Conservation (phyloP, 371 early-diverging fungal species). For the Sporodiniella umbellata region DNA sequence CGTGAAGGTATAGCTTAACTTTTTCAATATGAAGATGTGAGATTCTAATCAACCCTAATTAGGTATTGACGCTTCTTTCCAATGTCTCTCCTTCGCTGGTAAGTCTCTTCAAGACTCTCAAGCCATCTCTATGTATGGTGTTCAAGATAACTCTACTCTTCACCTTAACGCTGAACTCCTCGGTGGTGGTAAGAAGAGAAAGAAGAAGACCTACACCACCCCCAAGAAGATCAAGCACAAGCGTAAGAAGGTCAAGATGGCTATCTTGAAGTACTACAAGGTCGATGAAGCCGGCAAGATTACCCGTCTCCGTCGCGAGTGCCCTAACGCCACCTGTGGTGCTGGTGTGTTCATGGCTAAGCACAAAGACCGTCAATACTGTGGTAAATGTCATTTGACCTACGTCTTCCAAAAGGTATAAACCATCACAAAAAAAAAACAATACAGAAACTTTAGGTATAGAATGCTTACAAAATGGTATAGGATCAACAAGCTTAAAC, state of each 20-base stretch:
- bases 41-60: neutral
- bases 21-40: neutral
- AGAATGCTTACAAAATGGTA: neutral
- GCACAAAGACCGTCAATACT: constrained; percentile 96
- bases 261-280: constrained; percentile 97
- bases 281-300: constrained; percentile 96
- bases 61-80: constrained; percentile 91
- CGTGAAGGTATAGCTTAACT: constrained; percentile 67
- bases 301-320: constrained; percentile 96
- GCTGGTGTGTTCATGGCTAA: constrained; percentile 99
- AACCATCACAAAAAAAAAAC: neutral
- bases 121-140: constrained; percentile 75
- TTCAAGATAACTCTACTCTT: constrained; percentile 89
- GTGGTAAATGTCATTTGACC: constrained; percentile 69
- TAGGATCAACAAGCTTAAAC: constrained; percentile 21
- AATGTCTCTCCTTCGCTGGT: constrained; percentile 92
- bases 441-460: no score
- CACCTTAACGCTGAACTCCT: constrained; percentile 74
- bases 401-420: constrained; percentile 54
- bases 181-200: constrained; percentile 97
- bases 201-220: constrained; percentile 99
- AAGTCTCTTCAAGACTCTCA: constrained; percentile 88
- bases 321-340: constrained; percentile 93
- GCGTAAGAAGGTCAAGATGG: constrained; percentile 97
- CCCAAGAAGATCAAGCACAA: constrained; percentile 99